Evolutionary conservation across 768 basidiomycete genomes (phyloP), one percentile per base, ranked within the genome.

Genomic region (Fistulinella prunicolor): DNA sequence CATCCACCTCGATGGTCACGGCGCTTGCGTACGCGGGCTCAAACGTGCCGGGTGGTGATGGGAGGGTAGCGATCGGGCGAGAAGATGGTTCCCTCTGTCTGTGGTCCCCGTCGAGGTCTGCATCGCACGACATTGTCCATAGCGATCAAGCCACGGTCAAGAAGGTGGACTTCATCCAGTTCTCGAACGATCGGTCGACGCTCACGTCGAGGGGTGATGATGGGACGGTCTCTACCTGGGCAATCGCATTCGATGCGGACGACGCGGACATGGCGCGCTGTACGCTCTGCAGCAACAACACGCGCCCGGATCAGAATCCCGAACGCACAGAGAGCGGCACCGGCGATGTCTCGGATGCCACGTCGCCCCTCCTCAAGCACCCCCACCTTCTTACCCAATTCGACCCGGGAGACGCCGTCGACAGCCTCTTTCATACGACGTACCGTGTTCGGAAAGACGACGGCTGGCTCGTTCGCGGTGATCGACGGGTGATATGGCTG

Each of bases 391-490:
- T 53, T 14, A 46, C 48, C 7, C 42, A 24, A 16, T 42, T 43
- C 1, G 55, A 57, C 29, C 51, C 51, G 0, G 51, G 42, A 1
- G 56, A 58, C 23, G 36, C 20, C 4, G 6, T 38, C 21, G 55
- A 58, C 29, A 4, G 20, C 13, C 23, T 36, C 19, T 43, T 47
- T 3, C 46, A 40, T 23, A 58, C 50, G 16, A 3, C 55, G 0
- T 58, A 53, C 24, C 51, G 46, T n/a, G 40, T 57, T 8, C 57
- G 46, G 3, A 58, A 54, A 41, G 58, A 58, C 6, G 26, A 28
- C 4, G 59, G 58, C 3, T 61, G 55, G 59, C 55, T 59, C 14
- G 51, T 51, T 38, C 23, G 52, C 0, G 57, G 53, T 3, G 47
- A 61, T 3, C 47, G 42, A 9, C 48, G 58, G n/a, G 28, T 61